phyloP scores from a whole-genome alignment of 441 rosid species.

The Macaranga tanarius region DNA sequence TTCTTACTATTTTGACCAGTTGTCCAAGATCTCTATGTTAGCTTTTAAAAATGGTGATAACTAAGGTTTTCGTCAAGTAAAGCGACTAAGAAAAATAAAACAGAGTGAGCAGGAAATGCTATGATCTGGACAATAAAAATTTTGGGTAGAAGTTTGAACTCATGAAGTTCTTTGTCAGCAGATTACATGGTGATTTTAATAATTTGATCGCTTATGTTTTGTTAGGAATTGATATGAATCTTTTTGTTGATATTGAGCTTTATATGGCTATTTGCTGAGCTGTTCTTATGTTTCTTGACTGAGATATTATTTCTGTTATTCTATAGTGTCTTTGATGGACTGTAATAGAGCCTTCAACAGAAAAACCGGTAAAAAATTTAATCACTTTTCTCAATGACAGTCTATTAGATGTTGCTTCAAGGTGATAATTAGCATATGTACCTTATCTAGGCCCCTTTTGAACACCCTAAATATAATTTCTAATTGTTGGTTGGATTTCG shows the following conservation, averaged over 20 bases:
- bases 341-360: not conserved
- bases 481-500: not conserved
- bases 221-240: not conserved
- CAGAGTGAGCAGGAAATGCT: not conserved
- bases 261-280: not conserved
- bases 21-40: not conserved
- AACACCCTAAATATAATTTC: not conserved
- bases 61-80: not conserved
- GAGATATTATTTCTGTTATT: not conserved
- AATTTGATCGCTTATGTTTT: not conserved
- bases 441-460: not conserved
- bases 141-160: not conserved
- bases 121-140: not conserved
- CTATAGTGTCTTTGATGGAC: not conserved
- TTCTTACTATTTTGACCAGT: not conserved
- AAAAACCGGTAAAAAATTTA: not conserved
- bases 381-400: not conserved
- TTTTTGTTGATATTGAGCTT: not conserved
- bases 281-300: not conserved
- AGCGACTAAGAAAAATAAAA: not conserved
- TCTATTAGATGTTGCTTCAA: not conserved
- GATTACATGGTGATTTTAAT: not conserved
- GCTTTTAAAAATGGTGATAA: not conserved
- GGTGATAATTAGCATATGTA: not conserved
- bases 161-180: not conserved